Conservation (phyloP, 768 basidiomycete genomes). For the Pisolithus orientalis region DNA sequence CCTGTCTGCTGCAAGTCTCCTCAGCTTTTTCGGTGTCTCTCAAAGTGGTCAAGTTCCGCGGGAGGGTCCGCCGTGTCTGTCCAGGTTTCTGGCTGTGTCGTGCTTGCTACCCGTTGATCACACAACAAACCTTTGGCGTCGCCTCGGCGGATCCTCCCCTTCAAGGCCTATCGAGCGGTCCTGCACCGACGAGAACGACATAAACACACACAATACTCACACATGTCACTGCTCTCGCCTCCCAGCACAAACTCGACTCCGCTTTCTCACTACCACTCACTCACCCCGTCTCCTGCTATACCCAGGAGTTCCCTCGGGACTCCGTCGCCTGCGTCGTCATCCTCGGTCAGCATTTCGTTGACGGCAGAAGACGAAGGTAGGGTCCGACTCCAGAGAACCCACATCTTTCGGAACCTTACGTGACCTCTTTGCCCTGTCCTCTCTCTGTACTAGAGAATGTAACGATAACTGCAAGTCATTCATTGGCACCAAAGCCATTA, state of each 20-base stretch:
- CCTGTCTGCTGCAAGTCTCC: not conserved
- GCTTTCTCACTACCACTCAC: slow-evolving; percentile 28
- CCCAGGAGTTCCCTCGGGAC: slow-evolving; percentile 15
- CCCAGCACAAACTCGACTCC: slow-evolving; percentile 25
- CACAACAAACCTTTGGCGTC: slow-evolving; percentile 35
- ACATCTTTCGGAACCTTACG: slow-evolving; percentile 27
- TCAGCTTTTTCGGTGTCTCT: not conserved
- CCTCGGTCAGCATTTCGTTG: slow-evolving; percentile 52
- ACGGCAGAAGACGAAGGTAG: slow-evolving; percentile 62
- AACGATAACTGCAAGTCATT: slow-evolving; percentile 57
- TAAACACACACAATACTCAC: not conserved
- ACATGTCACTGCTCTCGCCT: slow-evolving; percentile 21
- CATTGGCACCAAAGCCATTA: slow-evolving; percentile 32
- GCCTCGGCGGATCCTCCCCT: slow-evolving; percentile 51
- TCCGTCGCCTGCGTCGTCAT: slow-evolving; percentile 35
- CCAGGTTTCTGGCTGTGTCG: slow-evolving; percentile 33
- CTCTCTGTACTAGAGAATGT: slow-evolving; percentile 49
- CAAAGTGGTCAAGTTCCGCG: slow-evolving; percentile 6
- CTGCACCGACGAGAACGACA: slow-evolving; percentile 4
- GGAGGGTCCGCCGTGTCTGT: slow-evolving; percentile 48
- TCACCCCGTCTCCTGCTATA: slow-evolving; percentile 22
- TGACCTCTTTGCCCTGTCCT: slow-evolving; percentile 25
- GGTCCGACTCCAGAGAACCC: slow-evolving; percentile 18
- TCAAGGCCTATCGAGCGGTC: not conserved
- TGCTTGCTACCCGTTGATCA: slow-evolving; percentile 14